A percentile compares a stretch with the other conserved stretches of the same genome.
Evolutionary conservation across 192 early-diverging fungal genomes (phyloP).

Genomic region (Allomyces arbusculus): DNA sequence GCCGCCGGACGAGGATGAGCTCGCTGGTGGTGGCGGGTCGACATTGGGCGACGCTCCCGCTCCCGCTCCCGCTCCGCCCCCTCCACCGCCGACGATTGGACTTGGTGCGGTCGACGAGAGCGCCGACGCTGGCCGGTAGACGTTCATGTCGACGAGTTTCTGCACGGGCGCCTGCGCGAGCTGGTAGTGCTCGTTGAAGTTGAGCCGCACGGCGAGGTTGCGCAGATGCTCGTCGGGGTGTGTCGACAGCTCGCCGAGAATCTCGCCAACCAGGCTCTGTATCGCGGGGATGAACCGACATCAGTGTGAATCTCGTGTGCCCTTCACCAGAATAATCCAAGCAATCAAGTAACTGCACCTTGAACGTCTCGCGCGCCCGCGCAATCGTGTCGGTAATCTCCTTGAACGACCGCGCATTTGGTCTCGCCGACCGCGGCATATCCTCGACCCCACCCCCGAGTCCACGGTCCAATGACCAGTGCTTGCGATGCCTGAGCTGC

Average conservation of each 20-base stretch:
- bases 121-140: no score
- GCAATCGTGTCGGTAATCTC: slow-evolving; percentile 8
- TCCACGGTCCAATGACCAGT: no score
- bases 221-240: slow-evolving; percentile 49
- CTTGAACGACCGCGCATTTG: slow-evolving; percentile 1
- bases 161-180: no score
- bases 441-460: no score
- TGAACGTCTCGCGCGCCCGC: slow-evolving; percentile 8
- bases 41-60: no score
- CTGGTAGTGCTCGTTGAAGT: slow-evolving; percentile 58
- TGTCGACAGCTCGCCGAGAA: slow-evolving; percentile 32
- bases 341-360: slow-evolving; percentile 7
- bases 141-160: no score
- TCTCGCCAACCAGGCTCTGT: slow-evolving; percentile 21
- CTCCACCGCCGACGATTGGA: no score
- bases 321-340: not conserved
- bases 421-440: not conserved
- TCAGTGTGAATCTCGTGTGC: not conserved
- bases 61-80: no score
- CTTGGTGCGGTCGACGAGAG: no score
- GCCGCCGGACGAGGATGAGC: no score
- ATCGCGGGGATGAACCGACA: slow-evolving; percentile 1
- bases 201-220: slow-evolving; percentile 51
- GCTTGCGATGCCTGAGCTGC: no score
- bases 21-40: no score